A percentile compares a stretch with the other conserved stretches of the same genome.
These are phyloP conservation scores for Amyloporia xantha DNA, from an alignment of 768 basidiomycete species.

Conservation along the genomic window DNA sequence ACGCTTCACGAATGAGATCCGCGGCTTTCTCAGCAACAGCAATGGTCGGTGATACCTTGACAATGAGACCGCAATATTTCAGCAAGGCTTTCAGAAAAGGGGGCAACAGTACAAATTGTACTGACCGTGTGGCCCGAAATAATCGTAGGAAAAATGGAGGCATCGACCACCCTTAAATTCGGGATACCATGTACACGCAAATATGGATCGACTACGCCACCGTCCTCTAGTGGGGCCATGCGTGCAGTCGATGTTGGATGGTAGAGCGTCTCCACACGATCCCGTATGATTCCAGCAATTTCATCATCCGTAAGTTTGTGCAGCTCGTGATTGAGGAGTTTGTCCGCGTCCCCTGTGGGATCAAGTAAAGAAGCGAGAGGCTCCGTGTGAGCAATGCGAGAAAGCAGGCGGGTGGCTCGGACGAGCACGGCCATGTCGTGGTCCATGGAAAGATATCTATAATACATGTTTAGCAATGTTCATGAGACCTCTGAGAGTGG, in stretches of 20 bases:
- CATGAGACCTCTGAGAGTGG: neutral
- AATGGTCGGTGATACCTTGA: conserved; percentile 20
- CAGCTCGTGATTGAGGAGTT: conserved; percentile 32
- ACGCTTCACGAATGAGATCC: conserved; percentile 20
- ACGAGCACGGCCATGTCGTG: conserved; percentile 35
- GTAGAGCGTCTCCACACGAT: conserved; percentile 34
- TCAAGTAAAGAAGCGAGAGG: conserved; percentile 35
- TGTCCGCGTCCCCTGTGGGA: conserved; percentile 16
- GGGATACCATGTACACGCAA: conserved; percentile 37
- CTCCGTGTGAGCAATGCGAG: conserved; percentile 31
- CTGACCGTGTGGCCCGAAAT: conserved; percentile 40
- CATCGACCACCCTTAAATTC: conserved; percentile 41
- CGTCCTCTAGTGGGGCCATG: conserved; percentile 30
- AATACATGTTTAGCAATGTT: neutral
- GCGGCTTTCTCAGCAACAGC: conserved; percentile 27
- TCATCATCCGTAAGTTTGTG: conserved; percentile 26
- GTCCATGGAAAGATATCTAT: conserved; percentile 35
- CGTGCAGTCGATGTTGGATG: conserved; percentile 38
- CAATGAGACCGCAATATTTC: neutral
- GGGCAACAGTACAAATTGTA: neutral
- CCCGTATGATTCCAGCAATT: conserved; percentile 28
- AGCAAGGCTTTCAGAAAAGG: too few species aligned
- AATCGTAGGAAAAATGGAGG: conserved; percentile 38
- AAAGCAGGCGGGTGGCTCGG: conserved; percentile 34
- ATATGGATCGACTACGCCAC: conserved; percentile 38